Conservation (phyloP, 192 early-diverging fungal species). For the Coemansia sp. region DNA sequence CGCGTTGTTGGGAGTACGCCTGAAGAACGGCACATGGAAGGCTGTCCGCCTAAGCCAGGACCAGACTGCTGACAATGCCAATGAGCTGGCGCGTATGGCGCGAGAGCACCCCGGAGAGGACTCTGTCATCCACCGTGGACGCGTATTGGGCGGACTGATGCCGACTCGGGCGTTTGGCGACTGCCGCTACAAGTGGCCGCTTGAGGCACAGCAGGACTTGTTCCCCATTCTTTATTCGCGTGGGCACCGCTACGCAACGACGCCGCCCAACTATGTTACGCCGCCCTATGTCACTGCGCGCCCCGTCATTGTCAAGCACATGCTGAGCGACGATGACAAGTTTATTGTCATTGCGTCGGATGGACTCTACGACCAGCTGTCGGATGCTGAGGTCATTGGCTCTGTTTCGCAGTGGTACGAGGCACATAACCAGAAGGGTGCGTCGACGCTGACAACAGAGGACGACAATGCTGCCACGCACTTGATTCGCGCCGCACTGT, state of each 20-base stretch:
- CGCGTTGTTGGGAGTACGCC: conserved; percentile 36
- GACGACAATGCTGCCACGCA: conserved; percentile 72
- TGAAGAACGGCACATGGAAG: conserved; percentile 45
- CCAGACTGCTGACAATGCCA: conserved; percentile 58
- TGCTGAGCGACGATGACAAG: conserved; percentile 55
- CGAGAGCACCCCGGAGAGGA: conserved; percentile 72
- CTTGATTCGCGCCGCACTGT: conserved; percentile 63
- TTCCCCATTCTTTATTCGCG: conserved; percentile 9
- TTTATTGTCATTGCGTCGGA: conserved; percentile 76
- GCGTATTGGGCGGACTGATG: conserved; percentile 57
- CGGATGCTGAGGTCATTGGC: conserved; percentile 54
- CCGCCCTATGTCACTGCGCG: conserved; percentile 72
- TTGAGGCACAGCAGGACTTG: conserved; percentile 44
- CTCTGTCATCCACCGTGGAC: conserved; percentile 56
- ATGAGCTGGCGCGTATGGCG: conserved; percentile 56
- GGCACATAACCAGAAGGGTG: not conserved
- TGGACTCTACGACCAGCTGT: conserved; percentile 72
- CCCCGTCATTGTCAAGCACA: conserved; percentile 60
- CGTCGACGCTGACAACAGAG: conserved; percentile 14
- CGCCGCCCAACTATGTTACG: conserved; percentile 50
- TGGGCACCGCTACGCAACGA: conserved; percentile 16
- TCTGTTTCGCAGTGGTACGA: conserved; percentile 31
- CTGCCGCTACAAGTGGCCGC: conserved; percentile 63
- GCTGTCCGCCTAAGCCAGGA: conserved; percentile 58
- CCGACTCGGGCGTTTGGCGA: conserved; percentile 62